phyloP scores from a whole-genome alignment of 1,139 yeast genomes.

The Meyerozyma athensensis region DNA sequence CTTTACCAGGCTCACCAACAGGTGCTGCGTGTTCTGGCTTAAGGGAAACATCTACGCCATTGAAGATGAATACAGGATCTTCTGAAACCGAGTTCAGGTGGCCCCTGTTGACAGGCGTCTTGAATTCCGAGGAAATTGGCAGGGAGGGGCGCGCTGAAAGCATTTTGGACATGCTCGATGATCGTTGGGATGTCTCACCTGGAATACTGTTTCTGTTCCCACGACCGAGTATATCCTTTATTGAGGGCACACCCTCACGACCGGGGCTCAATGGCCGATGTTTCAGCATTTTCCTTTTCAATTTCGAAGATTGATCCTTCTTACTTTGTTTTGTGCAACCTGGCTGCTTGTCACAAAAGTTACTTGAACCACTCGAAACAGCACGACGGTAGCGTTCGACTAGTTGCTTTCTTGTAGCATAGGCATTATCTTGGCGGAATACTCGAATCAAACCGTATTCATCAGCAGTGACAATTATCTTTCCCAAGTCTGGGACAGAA shows the following conservation, averaged over 20 bases:
- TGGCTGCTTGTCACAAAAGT: background rate
- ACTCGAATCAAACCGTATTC: slow-evolving; percentile 68
- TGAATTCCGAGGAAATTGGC: background rate
- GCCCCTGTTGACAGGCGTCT: background rate
- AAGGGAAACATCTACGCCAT: background rate
- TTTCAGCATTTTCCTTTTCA: background rate
- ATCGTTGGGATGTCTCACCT: background rate
- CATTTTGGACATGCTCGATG: background rate
- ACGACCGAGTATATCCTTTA: slow-evolving; percentile 1
- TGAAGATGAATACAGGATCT: background rate
- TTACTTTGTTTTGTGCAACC: background rate
- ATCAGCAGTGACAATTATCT: slow-evolving; percentile 73
- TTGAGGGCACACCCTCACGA: background rate
- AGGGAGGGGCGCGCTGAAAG: background rate
- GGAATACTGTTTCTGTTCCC: background rate
- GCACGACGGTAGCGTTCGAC: slow-evolving; percentile 6
- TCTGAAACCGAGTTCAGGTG: background rate
- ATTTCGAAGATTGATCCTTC: background rate
- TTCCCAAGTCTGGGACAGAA: slow-evolving; percentile 19
- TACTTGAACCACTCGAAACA: background rate
- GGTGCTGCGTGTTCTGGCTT: no score
- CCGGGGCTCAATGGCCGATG: background rate
- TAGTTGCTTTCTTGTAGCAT: slow-evolving; percentile 25
- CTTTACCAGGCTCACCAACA: no score
- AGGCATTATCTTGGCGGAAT: slow-evolving; percentile 74